Evolutionary conservation across 169 alveolate genomes (phyloP), one percentile per base, ranked within the genome.

Genomic region (Plasmodium berghei): DNA sequence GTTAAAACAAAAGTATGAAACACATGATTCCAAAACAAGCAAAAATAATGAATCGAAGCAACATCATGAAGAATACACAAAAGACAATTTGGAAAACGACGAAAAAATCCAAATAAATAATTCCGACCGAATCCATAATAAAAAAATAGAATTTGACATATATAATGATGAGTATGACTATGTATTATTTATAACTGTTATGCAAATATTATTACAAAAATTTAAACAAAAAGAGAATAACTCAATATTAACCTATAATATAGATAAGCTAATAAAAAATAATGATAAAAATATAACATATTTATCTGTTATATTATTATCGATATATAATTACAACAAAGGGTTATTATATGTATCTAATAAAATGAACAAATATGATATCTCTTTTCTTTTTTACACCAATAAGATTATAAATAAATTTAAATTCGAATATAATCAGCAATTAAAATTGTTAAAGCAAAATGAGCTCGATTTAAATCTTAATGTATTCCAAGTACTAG

Each of bases 161-260:
- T 77, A 64, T 58, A 77, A 77, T 77, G 89, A 75, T 20, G 89
- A 77, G 24, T 77, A 77, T 42, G 89, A 77, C n/a, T 77, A 77
- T 54, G 66, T 77, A 6, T 58, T 77, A 42, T 77, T 77, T 46
- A 61, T 77, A 42, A 77, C 89, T 22, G 89, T 77, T 20, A 77
- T 77, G 75, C 89, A 77, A 24, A 77, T 77, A n/a, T 24, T 77
- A 42, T 58, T 77, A 52, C 89, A 77, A 55, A 77, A 77, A 63
- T 77, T 40, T 64, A 77, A 77, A 59, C 63, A 66, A 64, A 77
- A 64, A 40, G 80, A 77, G 52, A 48, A 77, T 16, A 69, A 77
- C 54, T 56, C 45, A 16, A 56, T 58, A 24, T 58, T 77, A 54
- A 63, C 66, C 55, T 63, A 22, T 58, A 77, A 77, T 46, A 77